Conservation (phyloP, 352 stramenopile genomes). For the Salisapilia sapeloensis region DNA sequence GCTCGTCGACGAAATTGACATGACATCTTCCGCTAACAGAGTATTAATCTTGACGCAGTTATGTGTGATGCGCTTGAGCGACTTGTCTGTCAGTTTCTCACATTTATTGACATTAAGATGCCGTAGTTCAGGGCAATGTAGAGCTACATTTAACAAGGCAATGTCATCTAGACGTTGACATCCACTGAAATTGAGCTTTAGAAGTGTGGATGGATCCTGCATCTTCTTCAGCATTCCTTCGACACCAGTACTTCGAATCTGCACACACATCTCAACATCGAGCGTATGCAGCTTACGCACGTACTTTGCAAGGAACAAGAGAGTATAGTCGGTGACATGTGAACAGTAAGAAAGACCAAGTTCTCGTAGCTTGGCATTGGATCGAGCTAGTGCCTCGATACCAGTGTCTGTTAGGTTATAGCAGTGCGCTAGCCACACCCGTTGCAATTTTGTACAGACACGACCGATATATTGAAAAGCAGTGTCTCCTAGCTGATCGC, state of each 20-base stretch:
- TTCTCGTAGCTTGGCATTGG: slow-evolving; percentile 29
- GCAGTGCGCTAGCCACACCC: slow-evolving; percentile 34
- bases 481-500: slow-evolving; percentile 34
- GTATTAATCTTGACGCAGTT: slow-evolving; percentile 67
- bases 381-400: slow-evolving; percentile 37
- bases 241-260: slow-evolving; percentile 31
- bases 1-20: slow-evolving; percentile 33
- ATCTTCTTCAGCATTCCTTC: slow-evolving; percentile 30
- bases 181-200: slow-evolving; percentile 50
- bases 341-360: slow-evolving; percentile 43
- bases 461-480: slow-evolving; percentile 25
- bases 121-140: slow-evolving; percentile 31
- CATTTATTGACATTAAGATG: slow-evolving; percentile 63
- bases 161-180: slow-evolving; percentile 69
- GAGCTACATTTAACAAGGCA: slow-evolving; percentile 46
- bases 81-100: slow-evolving; percentile 71
- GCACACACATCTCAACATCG: slow-evolving; percentile 46
- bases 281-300: slow-evolving; percentile 20
- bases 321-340: slow-evolving; percentile 38
- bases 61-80: slow-evolving; percentile 53
- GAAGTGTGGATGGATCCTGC: slow-evolving; percentile 25
- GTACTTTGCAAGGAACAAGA: slow-evolving; percentile 25
- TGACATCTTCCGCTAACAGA: slow-evolving; percentile 75
- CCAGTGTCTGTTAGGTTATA: slow-evolving; percentile 61
- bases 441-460: slow-evolving; percentile 27